Evolutionary conservation across 116 monocot genomes (phyloP).

Genomic region (Iris pallida): DNA sequence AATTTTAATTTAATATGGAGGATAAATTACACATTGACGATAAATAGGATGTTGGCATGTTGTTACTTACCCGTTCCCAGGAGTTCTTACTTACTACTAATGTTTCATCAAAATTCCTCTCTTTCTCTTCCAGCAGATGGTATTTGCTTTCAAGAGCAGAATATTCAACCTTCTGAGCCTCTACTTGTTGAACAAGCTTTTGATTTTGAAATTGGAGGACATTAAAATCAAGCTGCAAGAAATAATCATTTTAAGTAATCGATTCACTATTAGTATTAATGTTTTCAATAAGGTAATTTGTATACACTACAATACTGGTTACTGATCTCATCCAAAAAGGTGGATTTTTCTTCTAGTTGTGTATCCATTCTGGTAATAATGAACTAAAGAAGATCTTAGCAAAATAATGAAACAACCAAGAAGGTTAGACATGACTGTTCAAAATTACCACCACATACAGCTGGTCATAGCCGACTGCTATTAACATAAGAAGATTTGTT

Average conservation of each 20-base stretch:
- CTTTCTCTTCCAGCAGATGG: slow-evolving; percentile 53
- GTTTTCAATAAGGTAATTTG: too few species aligned
- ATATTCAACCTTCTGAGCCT: slow-evolving; percentile 77
- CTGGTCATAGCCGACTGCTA: too few species aligned
- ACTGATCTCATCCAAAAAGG: too few species aligned
- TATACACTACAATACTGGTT: too few species aligned
- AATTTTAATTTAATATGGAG: slow-evolving; percentile 4
- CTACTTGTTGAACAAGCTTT: slow-evolving; percentile 81
- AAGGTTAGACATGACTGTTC: too few species aligned
- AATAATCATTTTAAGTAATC: slow-evolving; percentile 7
- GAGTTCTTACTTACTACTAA: slow-evolving; percentile 44
- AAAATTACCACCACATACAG: too few species aligned
- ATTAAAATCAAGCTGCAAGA: slow-evolving; percentile 73
- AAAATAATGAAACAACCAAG: too few species aligned
- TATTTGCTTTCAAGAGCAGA: slow-evolving; percentile 62
- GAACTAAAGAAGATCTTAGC: too few species aligned
- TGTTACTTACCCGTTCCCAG: slow-evolving; percentile 57
- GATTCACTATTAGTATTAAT: not conserved
- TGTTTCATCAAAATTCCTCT: slow-evolving; percentile 42
- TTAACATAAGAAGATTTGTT: too few species aligned
- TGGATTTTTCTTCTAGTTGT: too few species aligned
- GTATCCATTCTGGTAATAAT: too few species aligned
- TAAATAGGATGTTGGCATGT: slow-evolving; percentile 1
- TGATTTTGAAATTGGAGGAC: slow-evolving; percentile 88
- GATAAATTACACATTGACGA: slow-evolving; percentile 1